Evolutionary conservation across 768 basidiomycete species (phyloP).

Genomic region (Lactarius deliciosus): DNA sequence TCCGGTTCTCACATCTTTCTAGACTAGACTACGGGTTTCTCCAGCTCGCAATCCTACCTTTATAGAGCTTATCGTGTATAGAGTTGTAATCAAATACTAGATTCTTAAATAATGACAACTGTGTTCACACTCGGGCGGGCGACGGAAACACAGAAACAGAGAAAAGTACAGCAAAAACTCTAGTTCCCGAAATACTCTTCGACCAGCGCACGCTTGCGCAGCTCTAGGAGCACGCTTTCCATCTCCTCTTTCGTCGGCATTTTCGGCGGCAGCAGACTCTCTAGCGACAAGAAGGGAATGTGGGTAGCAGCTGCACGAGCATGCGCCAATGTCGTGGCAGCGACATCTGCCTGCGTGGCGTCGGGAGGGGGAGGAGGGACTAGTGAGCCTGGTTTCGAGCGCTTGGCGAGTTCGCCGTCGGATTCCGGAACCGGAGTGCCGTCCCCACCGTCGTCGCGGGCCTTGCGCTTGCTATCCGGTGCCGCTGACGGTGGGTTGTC

Average conservation of each 20-base stretch:
- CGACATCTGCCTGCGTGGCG: slow-evolving; percentile 20
- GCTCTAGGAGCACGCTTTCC: slow-evolving; percentile 69
- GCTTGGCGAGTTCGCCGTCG: slow-evolving; percentile 35
- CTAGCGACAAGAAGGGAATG: slow-evolving; percentile 72
- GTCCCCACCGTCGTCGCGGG: slow-evolving; percentile 47
- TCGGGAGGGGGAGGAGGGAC: slow-evolving; percentile 21
- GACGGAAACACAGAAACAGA: neutral
- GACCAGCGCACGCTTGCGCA: slow-evolving; percentile 79
- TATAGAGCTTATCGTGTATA: neutral
- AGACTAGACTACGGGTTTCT: neutral
- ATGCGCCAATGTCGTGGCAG: slow-evolving; percentile 36
- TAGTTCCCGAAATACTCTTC: slow-evolving; percentile 71
- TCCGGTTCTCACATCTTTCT: neutral
- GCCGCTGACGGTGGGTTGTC: slow-evolving; percentile 29
- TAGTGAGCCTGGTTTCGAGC: slow-evolving; percentile 33
- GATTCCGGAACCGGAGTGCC: slow-evolving; percentile 40
- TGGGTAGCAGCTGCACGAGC: slow-evolving; percentile 64
- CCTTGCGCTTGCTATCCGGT: slow-evolving; percentile 54
- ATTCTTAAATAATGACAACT: slow-evolving; percentile 8
- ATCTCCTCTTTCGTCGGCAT: slow-evolving; percentile 76
- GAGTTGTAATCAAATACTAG: neutral
- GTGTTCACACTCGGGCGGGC: neutral
- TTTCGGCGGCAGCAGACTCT: slow-evolving; percentile 71
- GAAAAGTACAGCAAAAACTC: neutral
- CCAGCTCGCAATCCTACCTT: neutral